Conservation (phyloP, 1,139 yeast genomes). For the Ogataea hybrid region DNA sequence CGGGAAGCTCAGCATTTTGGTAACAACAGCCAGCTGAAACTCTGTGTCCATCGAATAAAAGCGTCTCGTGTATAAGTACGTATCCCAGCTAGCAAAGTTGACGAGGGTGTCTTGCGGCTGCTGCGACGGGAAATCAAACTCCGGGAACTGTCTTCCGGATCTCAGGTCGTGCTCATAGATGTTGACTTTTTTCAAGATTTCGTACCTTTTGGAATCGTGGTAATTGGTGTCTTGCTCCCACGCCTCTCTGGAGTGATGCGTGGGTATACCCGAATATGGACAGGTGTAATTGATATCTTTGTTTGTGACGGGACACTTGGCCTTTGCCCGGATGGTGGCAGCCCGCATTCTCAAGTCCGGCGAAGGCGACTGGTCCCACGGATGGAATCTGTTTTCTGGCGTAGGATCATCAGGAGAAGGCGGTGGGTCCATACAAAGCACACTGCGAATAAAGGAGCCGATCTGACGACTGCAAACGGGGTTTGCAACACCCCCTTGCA, state of each 20-base stretch:
- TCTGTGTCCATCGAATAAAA: conserved; percentile 97
- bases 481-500: not conserved
- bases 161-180: conserved; percentile 93
- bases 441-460: conserved; percentile 51
- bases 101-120: conserved; percentile 77
- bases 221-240: conserved; percentile 81
- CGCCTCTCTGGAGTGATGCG: conserved; percentile 87
- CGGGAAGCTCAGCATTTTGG: conserved; percentile 92
- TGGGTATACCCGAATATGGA: conserved; percentile 93
- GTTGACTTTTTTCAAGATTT: conserved; percentile 79
- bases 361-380: conserved; percentile 91
- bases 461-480: conserved; percentile 20
- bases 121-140: conserved; percentile 84
- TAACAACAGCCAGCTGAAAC: conserved; percentile 91
- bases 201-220: conserved; percentile 65
- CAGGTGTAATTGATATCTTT: conserved; percentile 82
- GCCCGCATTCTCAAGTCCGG: conserved; percentile 89
- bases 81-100: conserved; percentile 86
- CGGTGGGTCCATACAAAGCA: conserved; percentile 62
- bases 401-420: conserved; percentile 63
- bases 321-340: conserved; percentile 82
- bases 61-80: conserved; percentile 88
- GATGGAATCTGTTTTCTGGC: conserved; percentile 64
- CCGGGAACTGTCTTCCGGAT: conserved; percentile 92
- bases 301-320: conserved; percentile 87